Base-by-base conservation (phyloP, 179 eudicot species). In the Dionaea muscipula region DNA sequence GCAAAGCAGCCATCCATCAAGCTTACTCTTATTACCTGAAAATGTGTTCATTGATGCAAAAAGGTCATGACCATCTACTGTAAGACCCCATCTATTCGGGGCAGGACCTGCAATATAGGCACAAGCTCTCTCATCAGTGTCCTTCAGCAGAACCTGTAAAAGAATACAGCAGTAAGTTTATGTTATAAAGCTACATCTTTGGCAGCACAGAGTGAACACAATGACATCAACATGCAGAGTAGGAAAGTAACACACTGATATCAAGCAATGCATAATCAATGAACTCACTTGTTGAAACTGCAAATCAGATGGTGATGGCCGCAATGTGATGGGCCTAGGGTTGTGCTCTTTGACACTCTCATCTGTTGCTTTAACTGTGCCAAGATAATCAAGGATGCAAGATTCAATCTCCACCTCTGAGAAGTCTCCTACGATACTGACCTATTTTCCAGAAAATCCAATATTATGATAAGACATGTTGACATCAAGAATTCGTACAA, bases 51-150 rank as follows among this genome's bases (percentile, higher is more conserved):
- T 25, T 43, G 74, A 66, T 47, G 81, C 78, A 56, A 85, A 79
- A 54, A 93, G 82, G 65, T 93, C 88, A 51, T 61, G 52, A 26
- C 86, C 94, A 24, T 85, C 87, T 39, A 70, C 73, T 58, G 83
- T 83, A 60, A 78, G 71, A 53, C 96, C 99, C 99, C 99, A 93
- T 45, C 99, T 77, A 55, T 89, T 93, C 37, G 99, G 99, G 46
- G 96, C 96, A 63, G 96, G 99, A 41, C 99, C 99, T 12, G 99
- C 99, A 63, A 89, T 89, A 64, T 85, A 93, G 24, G 99, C 99
- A 72, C 99, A 89, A 28, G 99, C 99, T 74, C 99, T 77, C 78
- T 93, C 99, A 72, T 93, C 99, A 16, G 99, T 93, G 74, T 93
- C 99, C 74, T 85, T 89, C 59, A 93, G 57, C 69, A 79, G 81